A percentile compares a stretch with the other conserved stretches of the same genome.
phyloP scores from a whole-genome alignment of 2,329 filamentous ascomycete genomes.

The Colletotrichum paranaense region DNA sequence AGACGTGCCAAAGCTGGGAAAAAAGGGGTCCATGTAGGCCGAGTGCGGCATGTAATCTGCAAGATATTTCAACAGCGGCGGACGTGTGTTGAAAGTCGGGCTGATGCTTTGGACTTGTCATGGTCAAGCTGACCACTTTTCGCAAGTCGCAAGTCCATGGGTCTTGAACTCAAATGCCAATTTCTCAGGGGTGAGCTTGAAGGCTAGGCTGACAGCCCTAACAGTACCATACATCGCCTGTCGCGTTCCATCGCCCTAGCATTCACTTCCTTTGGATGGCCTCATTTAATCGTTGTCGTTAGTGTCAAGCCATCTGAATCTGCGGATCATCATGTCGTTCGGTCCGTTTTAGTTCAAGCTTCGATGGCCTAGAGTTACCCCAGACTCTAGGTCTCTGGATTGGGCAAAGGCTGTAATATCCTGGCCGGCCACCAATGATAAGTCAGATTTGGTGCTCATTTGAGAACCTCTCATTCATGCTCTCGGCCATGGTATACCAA shows the following conservation, averaged over 20 bases:
- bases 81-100: neutral
- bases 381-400: neutral
- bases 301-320: neutral
- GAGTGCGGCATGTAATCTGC: neutral
- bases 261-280: neutral
- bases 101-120: neutral
- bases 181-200: neutral
- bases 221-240: conserved; percentile 5
- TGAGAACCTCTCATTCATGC: neutral
- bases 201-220: neutral
- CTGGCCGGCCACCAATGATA: neutral
- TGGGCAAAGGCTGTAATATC: neutral
- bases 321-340: neutral
- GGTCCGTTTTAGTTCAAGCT: conserved; percentile 2
- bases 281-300: neutral
- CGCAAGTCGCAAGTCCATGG: neutral
- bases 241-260: neutral
- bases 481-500: neutral
- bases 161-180: neutral
- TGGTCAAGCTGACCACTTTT: neutral
- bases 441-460: neutral
- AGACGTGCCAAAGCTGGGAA: neutral
- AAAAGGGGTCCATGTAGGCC: neutral
- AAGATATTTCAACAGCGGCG: neutral
- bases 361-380: neutral